Percentiles rank a stretch among this genome's conserved stretches.
These are phyloP conservation scores for Xylaria nigripes DNA, from an alignment of 495 filamentous ascomycete genomes.

Conservation along the genomic window DNA sequence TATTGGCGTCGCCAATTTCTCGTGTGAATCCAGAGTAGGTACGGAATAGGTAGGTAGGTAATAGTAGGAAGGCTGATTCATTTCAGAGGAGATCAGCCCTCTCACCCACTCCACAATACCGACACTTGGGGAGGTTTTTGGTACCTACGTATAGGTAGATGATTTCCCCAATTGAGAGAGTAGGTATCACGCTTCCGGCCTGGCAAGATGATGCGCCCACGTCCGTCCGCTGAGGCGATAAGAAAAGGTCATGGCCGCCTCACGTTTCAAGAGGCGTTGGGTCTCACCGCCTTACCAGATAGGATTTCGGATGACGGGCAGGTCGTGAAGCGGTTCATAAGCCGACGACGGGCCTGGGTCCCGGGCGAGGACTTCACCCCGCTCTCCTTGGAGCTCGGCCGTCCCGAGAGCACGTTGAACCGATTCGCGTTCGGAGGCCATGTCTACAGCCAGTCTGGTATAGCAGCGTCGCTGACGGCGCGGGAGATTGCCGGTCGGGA, in stretches of 20 bases:
- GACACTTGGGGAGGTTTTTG: too few species aligned
- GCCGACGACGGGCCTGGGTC: slow-evolving; percentile 26
- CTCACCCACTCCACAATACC: too few species aligned
- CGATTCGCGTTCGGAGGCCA: slow-evolving; percentile 53
- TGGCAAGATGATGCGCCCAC: background rate
- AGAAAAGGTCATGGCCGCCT: slow-evolving; percentile 17
- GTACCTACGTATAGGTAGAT: too few species aligned
- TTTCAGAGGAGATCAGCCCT: too few species aligned
- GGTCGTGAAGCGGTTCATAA: slow-evolving; percentile 30
- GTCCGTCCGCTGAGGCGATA: slow-evolving; percentile 5
- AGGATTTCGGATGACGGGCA: slow-evolving; percentile 1
- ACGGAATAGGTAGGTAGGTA: too few species aligned
- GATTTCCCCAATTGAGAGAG: too few species aligned
- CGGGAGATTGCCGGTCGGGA: slow-evolving; percentile 13
- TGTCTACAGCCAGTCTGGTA: slow-evolving; percentile 58
- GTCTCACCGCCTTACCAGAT: slow-evolving; percentile 27
- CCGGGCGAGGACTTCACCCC: slow-evolving; percentile 20
- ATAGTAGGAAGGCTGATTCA: too few species aligned
- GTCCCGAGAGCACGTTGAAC: background rate
- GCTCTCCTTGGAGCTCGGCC: background rate
- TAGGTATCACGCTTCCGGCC: too few species aligned
- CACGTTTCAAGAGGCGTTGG: slow-evolving; percentile 33
- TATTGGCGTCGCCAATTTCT: too few species aligned
- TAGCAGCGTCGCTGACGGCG: slow-evolving; percentile 49
- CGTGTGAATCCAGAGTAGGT: too few species aligned